Conservation (phyloP, 225 moss, liverwort and hornwort species). For the Pseudisothecium myosuroides region DNA sequence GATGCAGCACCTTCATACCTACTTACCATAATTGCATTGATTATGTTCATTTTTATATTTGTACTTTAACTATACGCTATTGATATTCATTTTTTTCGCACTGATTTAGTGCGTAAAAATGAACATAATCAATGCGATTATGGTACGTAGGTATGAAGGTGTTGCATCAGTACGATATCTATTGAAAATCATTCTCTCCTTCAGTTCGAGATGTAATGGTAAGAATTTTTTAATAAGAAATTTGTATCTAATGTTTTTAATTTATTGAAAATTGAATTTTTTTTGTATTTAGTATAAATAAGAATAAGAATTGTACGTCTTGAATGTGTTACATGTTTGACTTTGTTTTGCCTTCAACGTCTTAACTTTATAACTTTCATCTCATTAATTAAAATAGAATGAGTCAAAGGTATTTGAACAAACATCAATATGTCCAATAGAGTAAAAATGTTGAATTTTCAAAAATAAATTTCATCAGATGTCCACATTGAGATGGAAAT, state of each 20-base stretch:
- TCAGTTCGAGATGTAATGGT: too few relatives aligned
- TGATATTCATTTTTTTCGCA: too few relatives aligned
- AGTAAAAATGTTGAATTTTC: not conserved
- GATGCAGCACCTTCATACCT: too few relatives aligned
- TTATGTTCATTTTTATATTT: too few relatives aligned
- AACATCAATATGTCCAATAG: not conserved
- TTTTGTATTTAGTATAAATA: not conserved
- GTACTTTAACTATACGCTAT: too few relatives aligned
- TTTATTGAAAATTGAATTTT: not conserved
- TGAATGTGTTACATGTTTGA: not conserved
- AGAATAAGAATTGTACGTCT: not conserved
- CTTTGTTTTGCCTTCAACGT: not conserved
- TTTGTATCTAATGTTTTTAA: not conserved
- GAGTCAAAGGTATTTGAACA: too few relatives aligned
- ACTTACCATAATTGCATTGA: too few relatives aligned
- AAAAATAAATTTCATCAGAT: not conserved
- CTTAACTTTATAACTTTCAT: not conserved
- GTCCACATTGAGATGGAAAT: not conserved
- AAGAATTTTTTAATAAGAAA: not conserved
- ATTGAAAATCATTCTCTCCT: too few relatives aligned
- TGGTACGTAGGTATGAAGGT: too few relatives aligned
- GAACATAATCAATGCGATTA: too few relatives aligned
- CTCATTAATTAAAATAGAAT: not conserved
- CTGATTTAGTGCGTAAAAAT: too few relatives aligned
- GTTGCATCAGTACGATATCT: too few relatives aligned